Percentiles rank a stretch among this genome's conserved stretches.
Evolutionary conservation across 192 early-diverging fungal genomes (phyloP).

Genomic region (Coemansia sp.): DNA sequence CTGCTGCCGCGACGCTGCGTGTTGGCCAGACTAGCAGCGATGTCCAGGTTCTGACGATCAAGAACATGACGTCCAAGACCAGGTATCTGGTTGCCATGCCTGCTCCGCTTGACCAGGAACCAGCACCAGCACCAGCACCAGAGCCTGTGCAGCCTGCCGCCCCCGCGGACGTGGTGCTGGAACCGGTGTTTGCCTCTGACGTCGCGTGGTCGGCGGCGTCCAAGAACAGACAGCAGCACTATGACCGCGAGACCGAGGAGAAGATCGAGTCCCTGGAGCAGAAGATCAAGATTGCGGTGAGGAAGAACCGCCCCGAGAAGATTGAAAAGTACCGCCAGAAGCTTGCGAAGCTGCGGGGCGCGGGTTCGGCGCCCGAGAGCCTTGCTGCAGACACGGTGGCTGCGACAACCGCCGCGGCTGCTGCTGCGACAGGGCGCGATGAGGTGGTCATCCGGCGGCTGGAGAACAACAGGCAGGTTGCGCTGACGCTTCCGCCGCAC

Average conservation of each 20-base stretch:
- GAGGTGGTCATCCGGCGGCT: constrained; percentile 26
- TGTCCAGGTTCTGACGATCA: constrained; percentile 68
- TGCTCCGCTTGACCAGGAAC: neutral
- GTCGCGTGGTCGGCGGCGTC: constrained; percentile 5
- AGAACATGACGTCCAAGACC: constrained; percentile 80
- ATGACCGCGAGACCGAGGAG: constrained; percentile 73
- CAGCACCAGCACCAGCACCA: neutral
- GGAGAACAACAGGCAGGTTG: constrained; percentile 31
- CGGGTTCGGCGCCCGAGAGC: neutral
- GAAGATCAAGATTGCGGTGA: constrained; percentile 93
- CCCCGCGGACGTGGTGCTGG: constrained; percentile 12
- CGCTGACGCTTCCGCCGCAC: constrained; percentile 28
- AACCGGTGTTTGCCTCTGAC: constrained; percentile 34
- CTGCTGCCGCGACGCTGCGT: constrained; percentile 38
- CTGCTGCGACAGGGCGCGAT: neutral
- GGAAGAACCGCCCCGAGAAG: constrained; percentile 88
- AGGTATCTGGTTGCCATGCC: constrained; percentile 63
- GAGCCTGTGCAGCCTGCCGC: neutral
- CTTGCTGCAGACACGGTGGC: neutral
- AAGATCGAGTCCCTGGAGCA: constrained; percentile 96
- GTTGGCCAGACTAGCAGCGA: constrained; percentile 57
- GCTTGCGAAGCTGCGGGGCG: constrained; percentile 65
- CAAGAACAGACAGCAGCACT: neutral
- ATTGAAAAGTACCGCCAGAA: constrained; percentile 77
- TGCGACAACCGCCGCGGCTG: neutral